Base-by-base conservation (phyloP, 23 red algal genomes). In the Gracilaria domingensis region DNA sequence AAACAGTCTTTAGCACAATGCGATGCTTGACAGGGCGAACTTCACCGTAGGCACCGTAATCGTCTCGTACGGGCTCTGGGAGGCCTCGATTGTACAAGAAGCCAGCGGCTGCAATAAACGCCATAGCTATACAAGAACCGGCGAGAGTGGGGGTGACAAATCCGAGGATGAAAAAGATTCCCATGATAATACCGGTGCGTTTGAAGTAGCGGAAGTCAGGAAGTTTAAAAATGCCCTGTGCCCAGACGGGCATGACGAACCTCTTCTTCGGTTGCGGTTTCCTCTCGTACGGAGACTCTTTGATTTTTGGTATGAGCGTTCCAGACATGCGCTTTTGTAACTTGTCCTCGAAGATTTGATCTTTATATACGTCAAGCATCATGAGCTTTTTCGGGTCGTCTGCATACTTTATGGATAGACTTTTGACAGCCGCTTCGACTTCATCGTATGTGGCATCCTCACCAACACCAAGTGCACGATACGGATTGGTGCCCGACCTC, bases 391-490 rank as follows among this genome's bases (percentile, higher is more conserved):
- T 99, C 18, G 69, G 66, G 61, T 99, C 93, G 54, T 96, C 91
- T 25, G 91, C 94, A 75, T 96, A 99, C 79, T 96, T 99, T 69
- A 94, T 94, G 56, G 86, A 92, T 34, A 99, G 89, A 48, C 86
- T 54, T 61, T 87, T 89, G 75, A 88, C 90, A 32, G 97, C 94
- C 34, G 80, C 82, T 80, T 99, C 93, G 66, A 99, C 91, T 44
- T 99, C 94, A 40, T 99, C 97, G 64, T 96, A 99, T 29, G 90
- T 93, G 11, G 97, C 97, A 74, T 96, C 90, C 91, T 96, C 94
- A 2, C 75, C 61, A 33, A 99, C 95, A 64, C 97, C 94, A 13
- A 96, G 83, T 33, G 84, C 81, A 42, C 97, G 93, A 75, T 96
- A 96, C 37, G 94, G 97, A 85, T 99, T 99, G 20, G 51, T 53